phyloP scores from a whole-genome alignment of 2,329 filamentous ascomycete genomes.

The Clarireedia paspali region DNA sequence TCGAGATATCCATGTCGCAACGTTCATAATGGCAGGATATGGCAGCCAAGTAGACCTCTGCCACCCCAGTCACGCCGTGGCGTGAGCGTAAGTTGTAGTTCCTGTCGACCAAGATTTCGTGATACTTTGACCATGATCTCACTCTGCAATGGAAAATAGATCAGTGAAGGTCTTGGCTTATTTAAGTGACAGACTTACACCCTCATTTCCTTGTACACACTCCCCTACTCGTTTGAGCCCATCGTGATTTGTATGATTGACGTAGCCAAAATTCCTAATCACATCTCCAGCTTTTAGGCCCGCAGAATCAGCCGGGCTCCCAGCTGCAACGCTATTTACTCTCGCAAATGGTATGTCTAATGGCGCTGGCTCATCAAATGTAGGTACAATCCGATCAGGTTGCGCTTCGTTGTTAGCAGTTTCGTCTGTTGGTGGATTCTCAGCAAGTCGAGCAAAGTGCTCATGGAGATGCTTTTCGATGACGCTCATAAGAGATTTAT shows the following conservation, averaged over 20 bases:
- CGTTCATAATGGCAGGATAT: conserved; percentile 68
- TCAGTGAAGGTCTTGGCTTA: neutral
- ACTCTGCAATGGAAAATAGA: conserved; percentile 39
- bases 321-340: conserved; percentile 72
- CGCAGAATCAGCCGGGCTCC: conserved; percentile 75
- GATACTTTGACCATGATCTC: conserved; percentile 62
- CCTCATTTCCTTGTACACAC: conserved; percentile 82
- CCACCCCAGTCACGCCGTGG: conserved; percentile 85
- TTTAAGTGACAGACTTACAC: conserved; percentile 48
- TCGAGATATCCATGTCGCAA: neutral
- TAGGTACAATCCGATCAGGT: conserved; percentile 27
- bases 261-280: conserved; percentile 77
- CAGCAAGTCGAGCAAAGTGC: conserved; percentile 67
- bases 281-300: conserved; percentile 75
- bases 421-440: conserved; percentile 30
- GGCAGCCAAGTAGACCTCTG: conserved; percentile 80
- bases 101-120: conserved; percentile 37
- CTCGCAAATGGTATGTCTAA: conserved; percentile 70
- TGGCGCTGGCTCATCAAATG: conserved; percentile 28
- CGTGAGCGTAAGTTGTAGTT: conserved; percentile 64
- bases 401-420: conserved; percentile 19
- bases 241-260: conserved; percentile 80
- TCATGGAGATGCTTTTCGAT: conserved; percentile 85
- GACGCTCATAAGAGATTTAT: conserved; percentile 76
- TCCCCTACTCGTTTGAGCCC: conserved; percentile 79